Evolutionary conservation across 1,139 yeast species (phyloP), one percentile per base, ranked within the genome.

Genomic region (Taphrina sp.): DNA sequence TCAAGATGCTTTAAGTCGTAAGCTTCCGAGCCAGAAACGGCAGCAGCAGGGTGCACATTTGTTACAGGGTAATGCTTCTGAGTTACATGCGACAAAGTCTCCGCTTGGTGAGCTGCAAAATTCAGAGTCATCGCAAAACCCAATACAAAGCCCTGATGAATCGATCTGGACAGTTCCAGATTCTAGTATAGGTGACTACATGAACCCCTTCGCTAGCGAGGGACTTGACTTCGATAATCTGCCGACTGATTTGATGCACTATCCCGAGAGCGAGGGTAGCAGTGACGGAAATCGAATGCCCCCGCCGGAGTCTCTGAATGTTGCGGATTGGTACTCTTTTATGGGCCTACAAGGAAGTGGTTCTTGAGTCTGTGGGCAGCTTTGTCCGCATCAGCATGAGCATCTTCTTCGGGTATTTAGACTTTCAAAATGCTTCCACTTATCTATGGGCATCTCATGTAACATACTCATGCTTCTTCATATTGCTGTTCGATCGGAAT

Each of bases 1-100:
- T 0, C 73, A 70, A 29, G 60, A 53, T 19, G 42, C 46, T 12
- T 28, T 19, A n/a, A 35, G 34, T 20, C n/a, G n/a, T n/a, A n/a
- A n/a, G n/a, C n/a, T n/a, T n/a, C 52, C 37, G 12, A 26, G 34
- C 5, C 54, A 31, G 16, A 31, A 39, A 23, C 44, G 24, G 31
- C 44, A 39, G 28, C 45, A 26, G 45, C 10, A 26, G 7, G 31
- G 31, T 7, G n/a, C n/a, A n/a, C 42, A 31, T 10, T 10, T 33
- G 14, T 17, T 23, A 12, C 38, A 29, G 20, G 28, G 16, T 16
- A 34, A 43, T 1, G 3, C 38, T 24, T 16, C 22, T 14, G 29
- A 28, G 5, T n/a, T 17, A 2, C 26, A 22, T 8, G 16, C 43
- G 22, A 19, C 26, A 5, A 24, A 29, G 2, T 52, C 56, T n/a